These are phyloP conservation scores for Pleurozium schreberi DNA, from an alignment of 225 moss, liverwort and hornwort species.

Conservation along the genomic window DNA sequence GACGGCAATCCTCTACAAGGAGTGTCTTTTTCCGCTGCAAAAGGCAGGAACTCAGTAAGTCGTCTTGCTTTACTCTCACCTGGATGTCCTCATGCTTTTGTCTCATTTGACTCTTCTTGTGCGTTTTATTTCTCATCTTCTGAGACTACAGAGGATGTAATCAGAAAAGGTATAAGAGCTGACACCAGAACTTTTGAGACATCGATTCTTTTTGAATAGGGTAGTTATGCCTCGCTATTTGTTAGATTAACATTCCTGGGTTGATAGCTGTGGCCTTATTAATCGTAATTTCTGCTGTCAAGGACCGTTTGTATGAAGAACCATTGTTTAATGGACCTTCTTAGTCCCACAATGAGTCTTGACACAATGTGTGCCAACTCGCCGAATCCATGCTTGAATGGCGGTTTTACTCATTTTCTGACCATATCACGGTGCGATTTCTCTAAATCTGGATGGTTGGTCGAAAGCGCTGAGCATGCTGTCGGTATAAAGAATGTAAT, in stretches of 20 bases:
- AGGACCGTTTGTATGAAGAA: no score
- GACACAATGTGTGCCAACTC: background rate
- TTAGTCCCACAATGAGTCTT: background rate
- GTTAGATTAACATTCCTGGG: background rate
- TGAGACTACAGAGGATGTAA: background rate
- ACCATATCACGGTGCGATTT: background rate
- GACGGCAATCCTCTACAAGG: conserved; percentile 51
- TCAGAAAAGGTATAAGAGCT: background rate
- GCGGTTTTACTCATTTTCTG: background rate
- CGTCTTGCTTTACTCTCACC: background rate
- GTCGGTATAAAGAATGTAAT: background rate
- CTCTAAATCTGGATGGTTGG: background rate
- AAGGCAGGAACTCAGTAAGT: conserved; percentile 59
- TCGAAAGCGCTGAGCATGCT: background rate
- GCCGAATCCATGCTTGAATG: background rate
- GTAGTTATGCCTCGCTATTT: background rate
- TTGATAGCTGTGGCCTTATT: background rate
- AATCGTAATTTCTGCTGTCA: background rate
- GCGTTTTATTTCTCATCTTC: background rate
- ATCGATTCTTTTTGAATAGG: background rate
- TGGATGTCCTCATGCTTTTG: background rate
- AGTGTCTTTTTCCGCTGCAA: conserved; percentile 54
- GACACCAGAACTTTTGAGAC: background rate
- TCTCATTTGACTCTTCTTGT: background rate
- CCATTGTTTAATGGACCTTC: background rate